Base-by-base conservation (phyloP, 441 rosid genomes). In the Adansonia gregorii region DNA sequence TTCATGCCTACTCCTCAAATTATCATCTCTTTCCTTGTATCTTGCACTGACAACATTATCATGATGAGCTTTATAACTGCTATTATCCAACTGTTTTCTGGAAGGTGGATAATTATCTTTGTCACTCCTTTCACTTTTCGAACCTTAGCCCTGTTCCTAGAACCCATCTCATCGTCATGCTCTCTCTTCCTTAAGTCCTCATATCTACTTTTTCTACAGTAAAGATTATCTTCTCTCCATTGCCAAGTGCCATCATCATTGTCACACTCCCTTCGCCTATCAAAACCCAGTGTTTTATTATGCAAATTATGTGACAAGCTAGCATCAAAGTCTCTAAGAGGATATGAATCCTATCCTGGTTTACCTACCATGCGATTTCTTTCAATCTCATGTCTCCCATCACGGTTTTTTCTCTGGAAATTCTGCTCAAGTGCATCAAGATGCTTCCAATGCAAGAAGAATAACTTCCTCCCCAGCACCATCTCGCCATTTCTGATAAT, bases 111-210 rank as follows among this genome's bases (percentile, higher is more conserved):
- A 82, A 20, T 93, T 98, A 68, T 89, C 96, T 83, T 85, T 93
- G 81, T 86, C 90, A 65, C 77, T 85, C 83, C 90, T 84, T 78
- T 89, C 94, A 83, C 78, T 79, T 91, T 97, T 51, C 90, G 87
- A 60, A 82, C 78, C 87, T 90, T 93, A 76, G 86, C 84, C 82
- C 86, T 86, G 86, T 89, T 89, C 83, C 91, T 92, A 73, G 90
- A 83, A 71, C 87, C 89, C 35, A 79, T 75, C 76, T 93, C 97
- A 82, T 91, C 95, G 80, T 83, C 92, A 46, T 84, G 92, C 66
- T 92, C 94, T 85, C 90, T 91, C 82, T 88, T 93, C 83, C 90
- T 88, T 49, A 82, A 77, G 66, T 89, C 97, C 79, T 93, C 97
- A 54, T 75, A 80, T 81, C 90, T 89, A 83, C 80, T 81, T 83